phyloP scores from a whole-genome alignment of 768 basidiomycete species.

The Ephemerocybe angulata region DNA sequence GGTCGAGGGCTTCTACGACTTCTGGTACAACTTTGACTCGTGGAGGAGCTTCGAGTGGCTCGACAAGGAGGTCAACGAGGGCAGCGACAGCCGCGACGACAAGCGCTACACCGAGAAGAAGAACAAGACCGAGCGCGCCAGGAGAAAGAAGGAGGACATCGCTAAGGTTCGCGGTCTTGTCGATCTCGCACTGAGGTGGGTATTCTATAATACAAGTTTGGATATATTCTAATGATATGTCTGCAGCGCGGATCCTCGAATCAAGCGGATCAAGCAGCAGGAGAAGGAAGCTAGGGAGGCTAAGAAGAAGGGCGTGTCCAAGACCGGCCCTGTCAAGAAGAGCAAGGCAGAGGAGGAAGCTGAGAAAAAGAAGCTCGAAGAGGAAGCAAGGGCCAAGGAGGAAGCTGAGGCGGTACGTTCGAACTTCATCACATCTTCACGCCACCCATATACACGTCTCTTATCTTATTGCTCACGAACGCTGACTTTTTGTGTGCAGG shows the following conservation, averaged over 20 bases:
- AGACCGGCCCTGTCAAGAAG: conserved; percentile 57
- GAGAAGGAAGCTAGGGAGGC: conserved; percentile 93
- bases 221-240: not conserved
- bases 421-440: no score
- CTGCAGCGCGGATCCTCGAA: conserved; percentile 76
- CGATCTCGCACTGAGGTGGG: conserved; percentile 68
- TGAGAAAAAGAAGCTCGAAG: conserved; percentile 70
- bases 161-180: conserved; percentile 84
- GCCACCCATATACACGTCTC: not conserved
- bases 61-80: conserved; percentile 98
- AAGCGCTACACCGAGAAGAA: conserved; percentile 99
- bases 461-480: not conserved
- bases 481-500: conserved; percentile 24
- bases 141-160: conserved; percentile 96
- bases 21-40: conserved; percentile 99
- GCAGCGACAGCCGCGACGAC: conserved; percentile 96
- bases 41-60: conserved; percentile 98
- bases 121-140: conserved; percentile 95
- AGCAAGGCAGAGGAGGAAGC: conserved; percentile 71
- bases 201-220: not conserved
- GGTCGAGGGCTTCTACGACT: conserved; percentile 94
- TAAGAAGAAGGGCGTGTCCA: conserved; percentile 61
- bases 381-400: conserved; percentile 71
- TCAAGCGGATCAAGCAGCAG: conserved; percentile 94
- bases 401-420: conserved; percentile 79